Percentiles rank a stretch among this genome's conserved stretches.
These are phyloP conservation scores for Zygosaccharomyces sapae DNA, from an alignment of 1,139 yeast genomes.

Conservation along the genomic window DNA sequence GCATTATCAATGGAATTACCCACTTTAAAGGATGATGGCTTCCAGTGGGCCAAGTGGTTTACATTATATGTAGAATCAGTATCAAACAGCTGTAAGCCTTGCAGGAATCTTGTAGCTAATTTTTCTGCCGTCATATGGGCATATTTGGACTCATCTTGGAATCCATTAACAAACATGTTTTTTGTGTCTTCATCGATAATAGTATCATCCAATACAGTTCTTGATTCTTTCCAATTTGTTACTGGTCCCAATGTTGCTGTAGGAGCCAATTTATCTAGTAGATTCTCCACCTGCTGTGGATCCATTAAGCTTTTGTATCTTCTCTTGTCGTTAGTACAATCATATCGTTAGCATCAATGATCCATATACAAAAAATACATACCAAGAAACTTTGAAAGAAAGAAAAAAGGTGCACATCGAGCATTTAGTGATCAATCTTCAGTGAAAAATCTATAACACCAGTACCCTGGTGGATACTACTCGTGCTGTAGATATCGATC, in stretches of 20 bases:
- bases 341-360: background rate
- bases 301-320: constrained; percentile 7
- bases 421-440: constrained; percentile 46
- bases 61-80: constrained; percentile 49
- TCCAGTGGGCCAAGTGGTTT: constrained; percentile 82
- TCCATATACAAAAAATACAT: background rate
- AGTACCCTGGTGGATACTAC: constrained; percentile 90
- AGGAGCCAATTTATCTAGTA: constrained; percentile 21
- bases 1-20: constrained; percentile 70
- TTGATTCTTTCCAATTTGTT: constrained; percentile 4
- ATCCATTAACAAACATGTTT: constrained; percentile 21
- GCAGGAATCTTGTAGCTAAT: constrained; percentile 18
- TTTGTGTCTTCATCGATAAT: constrained; percentile 12
- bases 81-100: constrained; percentile 26
- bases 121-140: constrained; percentile 17
- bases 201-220: constrained; percentile 21
- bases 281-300: constrained; percentile 5
- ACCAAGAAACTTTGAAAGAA: background rate
- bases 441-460: constrained; percentile 78
- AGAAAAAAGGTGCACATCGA: too few relatives aligned
- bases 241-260: constrained; percentile 15
- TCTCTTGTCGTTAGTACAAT: background rate
- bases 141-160: constrained; percentile 15
- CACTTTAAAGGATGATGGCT: constrained; percentile 68
- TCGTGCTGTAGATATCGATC: constrained; percentile 85